These are phyloP conservation scores for Stagonosporopsis vannaccii DNA, from an alignment of 2,329 filamentous ascomycete species.

Conservation along the genomic window DNA sequence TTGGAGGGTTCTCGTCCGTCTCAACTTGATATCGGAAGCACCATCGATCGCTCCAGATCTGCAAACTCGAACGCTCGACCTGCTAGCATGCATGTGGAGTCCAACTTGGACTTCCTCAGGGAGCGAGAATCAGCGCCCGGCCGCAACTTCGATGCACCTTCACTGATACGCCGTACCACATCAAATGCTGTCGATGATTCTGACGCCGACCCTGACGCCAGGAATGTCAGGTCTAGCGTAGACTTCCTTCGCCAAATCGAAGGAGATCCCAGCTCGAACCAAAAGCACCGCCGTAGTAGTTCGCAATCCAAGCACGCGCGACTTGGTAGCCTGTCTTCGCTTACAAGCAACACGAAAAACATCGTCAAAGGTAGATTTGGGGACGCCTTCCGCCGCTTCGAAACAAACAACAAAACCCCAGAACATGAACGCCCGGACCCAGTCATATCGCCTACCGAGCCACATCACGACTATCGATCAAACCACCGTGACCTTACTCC, in stretches of 20 bases:
- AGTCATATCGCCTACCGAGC: constrained; percentile 37
- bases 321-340: constrained; percentile 72
- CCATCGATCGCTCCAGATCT: constrained; percentile 66
- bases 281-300: constrained; percentile 61
- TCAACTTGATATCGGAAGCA: constrained; percentile 66
- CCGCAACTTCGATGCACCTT: constrained; percentile 43
- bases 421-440: constrained; percentile 40
- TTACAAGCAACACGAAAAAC: constrained; percentile 77
- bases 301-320: constrained; percentile 71
- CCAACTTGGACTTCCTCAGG: constrained; percentile 81
- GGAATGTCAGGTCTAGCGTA: constrained; percentile 77
- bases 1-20: constrained; percentile 74
- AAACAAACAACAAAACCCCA: constrained; percentile 58
- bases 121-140: constrained; percentile 70
- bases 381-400: constrained; percentile 92
- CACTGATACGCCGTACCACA: constrained; percentile 37
- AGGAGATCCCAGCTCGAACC: constrained; percentile 61
- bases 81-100: constrained; percentile 82
- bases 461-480: constrained; percentile 27
- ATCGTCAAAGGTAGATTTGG: constrained; percentile 89
- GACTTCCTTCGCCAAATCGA: constrained; percentile 84
- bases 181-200: constrained; percentile 45
- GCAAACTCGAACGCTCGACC: constrained; percentile 75
- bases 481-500: constrained; percentile 59
- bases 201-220: constrained; percentile 62